Evolutionary conservation across 768 basidiomycete species (phyloP), one percentile per base, ranked within the genome.

Genomic region (Phlegmacium glaucopus): DNA sequence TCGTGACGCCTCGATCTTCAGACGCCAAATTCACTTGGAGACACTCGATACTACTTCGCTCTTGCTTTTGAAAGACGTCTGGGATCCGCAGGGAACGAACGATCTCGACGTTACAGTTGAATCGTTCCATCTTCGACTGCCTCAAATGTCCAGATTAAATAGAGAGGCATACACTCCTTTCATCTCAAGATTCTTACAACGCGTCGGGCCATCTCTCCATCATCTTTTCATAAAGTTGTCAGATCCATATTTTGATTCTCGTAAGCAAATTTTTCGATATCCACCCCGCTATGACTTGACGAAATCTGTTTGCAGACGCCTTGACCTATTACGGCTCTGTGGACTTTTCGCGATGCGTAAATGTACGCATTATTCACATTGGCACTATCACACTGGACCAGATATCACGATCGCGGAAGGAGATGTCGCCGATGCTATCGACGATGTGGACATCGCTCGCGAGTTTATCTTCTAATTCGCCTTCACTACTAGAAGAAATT

Each of bases 181-280:
- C 47, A 15, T 48, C 26, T 48, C 47, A 15, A 38, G 47, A 13
- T 42, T 48, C 41, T 26, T 48, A 26, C 26, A 34, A 38, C 39
- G 35, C 3, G 32, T 48, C 5, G 47, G 47, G 12, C 47, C 47
- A 15, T 48, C 47, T 29, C 15, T 48, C 5, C 39, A 39, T 10
- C 47, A 48, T 39, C 22, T 48, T 18, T 48, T 27, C 28, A 48
- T 48, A 7, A 48, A 48, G 15, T 28, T 48, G 28, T 15, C 47
- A 28, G 47, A 48, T 22, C 27, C n/a, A 6, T 35, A 30, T 35
- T 15, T 38, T 22, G 47, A 42, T 42, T 22, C 18, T 15, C 32
- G 39, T 48, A 43, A 48, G 47, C 41, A 12, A 27, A 18, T 16
- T 34, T 22, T 34, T 32, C 32, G 16, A 11, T 4, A 15, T 16